Evolutionary conservation across 441 rosid genomes (phyloP), one percentile per base, ranked within the genome.

Genomic region (Populus tomentosa): DNA sequence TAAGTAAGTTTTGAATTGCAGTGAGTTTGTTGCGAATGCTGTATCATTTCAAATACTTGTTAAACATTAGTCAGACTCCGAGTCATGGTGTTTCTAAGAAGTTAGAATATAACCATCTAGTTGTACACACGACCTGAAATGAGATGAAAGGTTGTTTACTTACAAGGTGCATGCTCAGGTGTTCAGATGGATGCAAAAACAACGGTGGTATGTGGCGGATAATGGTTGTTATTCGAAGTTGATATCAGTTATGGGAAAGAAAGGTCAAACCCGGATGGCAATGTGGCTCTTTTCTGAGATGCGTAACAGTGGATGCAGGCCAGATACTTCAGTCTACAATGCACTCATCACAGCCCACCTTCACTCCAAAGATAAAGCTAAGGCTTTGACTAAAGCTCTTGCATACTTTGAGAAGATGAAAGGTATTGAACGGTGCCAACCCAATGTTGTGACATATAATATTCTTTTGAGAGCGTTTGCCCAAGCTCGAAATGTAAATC

Each of bases 261-360:
- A 89, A 74, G 97, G 97, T 56, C 95, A 90, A 80, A 92, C 86
- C 11, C 83, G 97, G 69, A 91, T 92, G 98, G 98, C 98, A 1
- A 91, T 95, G 94, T 95, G 98, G 98, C 90, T 95, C 20, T 95
- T 95, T 81, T 89, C 98, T 3, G 97, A 95, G 91, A 93, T 95
- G 98, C 89, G 91, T 23, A 93, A 90, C 76, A 90, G 98, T 28
- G 98, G 98, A 20, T 95, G 98, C 82, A 89, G 94, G 20, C 97
- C 97, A 1, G 97, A 95, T 73, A 67, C 95, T 59, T 93, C 98
- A 4, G 98, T 94, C 72, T 94, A 94, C 85, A 94, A 94, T 53
- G 87, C 98, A 5, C 90, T 94, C 59, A 94, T 94, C 73, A 81
- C 91, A 0, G 97, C 98, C 61, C 98, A 94, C 83, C 94, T 94